Evolutionary conservation across 2,329 filamentous ascomycete genomes (phyloP).

Genomic region (Cordyceps fumosorosea): DNA sequence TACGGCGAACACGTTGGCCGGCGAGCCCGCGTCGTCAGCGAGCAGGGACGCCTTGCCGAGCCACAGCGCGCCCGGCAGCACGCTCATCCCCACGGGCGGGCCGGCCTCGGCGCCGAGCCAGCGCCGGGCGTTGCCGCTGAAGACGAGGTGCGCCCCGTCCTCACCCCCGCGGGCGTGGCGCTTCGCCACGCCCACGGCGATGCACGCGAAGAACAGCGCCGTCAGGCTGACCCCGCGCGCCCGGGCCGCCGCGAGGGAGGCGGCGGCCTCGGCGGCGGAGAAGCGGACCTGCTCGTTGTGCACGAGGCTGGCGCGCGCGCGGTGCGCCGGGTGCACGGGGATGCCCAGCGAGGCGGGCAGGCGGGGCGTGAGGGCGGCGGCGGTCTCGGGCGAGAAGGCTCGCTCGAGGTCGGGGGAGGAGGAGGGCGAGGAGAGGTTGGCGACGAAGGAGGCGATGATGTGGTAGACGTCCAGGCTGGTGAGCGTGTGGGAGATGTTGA

Average conservation of each 20-base stretch:
- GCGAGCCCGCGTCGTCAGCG: too few relatives aligned
- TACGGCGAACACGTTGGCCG: neutral
- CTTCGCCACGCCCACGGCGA: neutral
- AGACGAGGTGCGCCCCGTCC: neutral
- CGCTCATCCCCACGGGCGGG: neutral
- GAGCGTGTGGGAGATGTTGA: slow-evolving; percentile 2
- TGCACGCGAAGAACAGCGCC: neutral
- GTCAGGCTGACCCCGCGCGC: neutral
- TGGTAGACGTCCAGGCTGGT: neutral
- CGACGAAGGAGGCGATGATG: neutral
- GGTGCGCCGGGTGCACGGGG: neutral
- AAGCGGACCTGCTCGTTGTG: slow-evolving; percentile 1
- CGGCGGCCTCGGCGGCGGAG: neutral
- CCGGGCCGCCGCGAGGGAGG: neutral
- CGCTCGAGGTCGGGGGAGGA: neutral
- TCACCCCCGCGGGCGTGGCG: neutral
- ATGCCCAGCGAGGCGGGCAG: neutral
- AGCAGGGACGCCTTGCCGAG: neutral
- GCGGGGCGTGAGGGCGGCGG: neutral
- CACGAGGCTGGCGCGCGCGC: neutral
- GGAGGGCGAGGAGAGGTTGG: neutral
- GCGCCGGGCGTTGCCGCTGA: neutral
- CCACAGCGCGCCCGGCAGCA: neutral
- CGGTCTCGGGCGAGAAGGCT: neutral
- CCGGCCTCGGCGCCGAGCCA: neutral